Evolutionary conservation across 2,329 filamentous ascomycete genomes (phyloP).

Genomic region (Fusarium vanettenii): DNA sequence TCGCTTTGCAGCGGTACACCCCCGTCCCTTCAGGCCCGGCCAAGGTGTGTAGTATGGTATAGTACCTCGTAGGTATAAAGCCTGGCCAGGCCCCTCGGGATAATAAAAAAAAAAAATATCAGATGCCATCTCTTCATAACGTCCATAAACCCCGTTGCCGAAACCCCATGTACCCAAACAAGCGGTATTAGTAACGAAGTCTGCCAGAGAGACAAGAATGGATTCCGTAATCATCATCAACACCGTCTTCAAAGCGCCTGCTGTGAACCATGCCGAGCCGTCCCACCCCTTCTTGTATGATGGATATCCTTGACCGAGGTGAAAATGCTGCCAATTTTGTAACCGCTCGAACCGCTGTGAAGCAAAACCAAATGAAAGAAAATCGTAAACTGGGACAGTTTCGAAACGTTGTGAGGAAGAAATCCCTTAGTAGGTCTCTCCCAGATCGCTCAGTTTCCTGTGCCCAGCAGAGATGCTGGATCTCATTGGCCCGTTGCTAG

Average conservation of each 20-base stretch:
- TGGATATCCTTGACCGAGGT: conserved; percentile 35
- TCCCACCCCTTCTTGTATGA: conserved; percentile 36
- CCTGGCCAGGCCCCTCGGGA: conserved; percentile 21
- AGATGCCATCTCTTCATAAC: conserved; percentile 47
- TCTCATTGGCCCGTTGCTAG: conserved; percentile 53
- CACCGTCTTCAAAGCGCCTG: conserved; percentile 45
- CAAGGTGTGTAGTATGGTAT: conserved; percentile 3
- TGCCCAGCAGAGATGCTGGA: conserved; percentile 49
- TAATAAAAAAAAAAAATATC: conserved; percentile 25
- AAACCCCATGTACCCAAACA: conserved; percentile 42
- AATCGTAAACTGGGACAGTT: conserved; percentile 21
- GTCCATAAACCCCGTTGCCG: conserved; percentile 43
- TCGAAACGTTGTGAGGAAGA: conserved; percentile 8
- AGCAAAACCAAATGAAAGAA: conserved; percentile 37
- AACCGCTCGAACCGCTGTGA: conserved; percentile 37
- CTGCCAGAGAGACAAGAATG: conserved; percentile 41
- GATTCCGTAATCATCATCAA: conserved; percentile 47
- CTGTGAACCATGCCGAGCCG: conserved; percentile 40
- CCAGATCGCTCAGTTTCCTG: conserved; percentile 61
- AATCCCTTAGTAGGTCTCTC: conserved; percentile 63
- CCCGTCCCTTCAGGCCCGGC: conserved; percentile 31
- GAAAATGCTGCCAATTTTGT: conserved; percentile 35
- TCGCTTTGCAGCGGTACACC: conserved; percentile 37
- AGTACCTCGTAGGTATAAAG: conserved; percentile 12
- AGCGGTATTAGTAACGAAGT: conserved; percentile 38